Percentiles rank a stretch among this genome's conserved stretches.
These are phyloP conservation scores for Elongisporangium undulatum DNA, from an alignment of 352 stramenopile species.

Conservation along the genomic window DNA sequence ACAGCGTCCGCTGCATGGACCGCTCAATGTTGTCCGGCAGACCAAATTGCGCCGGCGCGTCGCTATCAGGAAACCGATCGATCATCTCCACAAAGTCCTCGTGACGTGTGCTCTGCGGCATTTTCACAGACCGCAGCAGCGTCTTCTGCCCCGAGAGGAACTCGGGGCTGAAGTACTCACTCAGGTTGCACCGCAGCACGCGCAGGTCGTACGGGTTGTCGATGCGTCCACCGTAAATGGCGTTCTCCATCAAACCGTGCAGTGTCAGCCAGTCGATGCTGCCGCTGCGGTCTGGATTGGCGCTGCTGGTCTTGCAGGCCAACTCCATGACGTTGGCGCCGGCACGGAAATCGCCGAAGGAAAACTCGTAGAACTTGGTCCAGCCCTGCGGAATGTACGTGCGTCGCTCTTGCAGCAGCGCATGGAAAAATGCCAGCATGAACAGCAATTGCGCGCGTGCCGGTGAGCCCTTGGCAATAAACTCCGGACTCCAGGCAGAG, in stretches of 20 bases:
- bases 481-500: conserved; percentile 77
- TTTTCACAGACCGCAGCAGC: conserved; percentile 62
- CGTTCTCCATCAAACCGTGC: conserved; percentile 94
- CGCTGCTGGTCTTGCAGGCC: conserved; percentile 32
- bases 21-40: conserved; percentile 94
- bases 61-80: conserved; percentile 61
- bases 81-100: conserved; percentile 71
- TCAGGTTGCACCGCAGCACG: conserved; percentile 87
- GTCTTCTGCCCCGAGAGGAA: conserved; percentile 60
- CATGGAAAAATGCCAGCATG: conserved; percentile 90
- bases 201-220: conserved; percentile 92
- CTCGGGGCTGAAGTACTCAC: conserved; percentile 83
- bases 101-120: conserved; percentile 58
- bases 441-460: conserved; percentile 78
- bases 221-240: conserved; percentile 93
- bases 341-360: conserved; percentile 91
- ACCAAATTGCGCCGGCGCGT: conserved; percentile 85
- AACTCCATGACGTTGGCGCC: conserved; percentile 89
- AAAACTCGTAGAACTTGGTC: conserved; percentile 97
- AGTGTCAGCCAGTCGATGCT: conserved; percentile 89
- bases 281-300: conserved; percentile 4
- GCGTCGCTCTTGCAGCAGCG: conserved; percentile 73
- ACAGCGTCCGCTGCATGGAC: conserved; percentile 89
- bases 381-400: conserved; percentile 95
- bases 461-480: conserved; percentile 40